Conservation (phyloP, 805 yeast species). For the Isabelozyma heimii region DNA sequence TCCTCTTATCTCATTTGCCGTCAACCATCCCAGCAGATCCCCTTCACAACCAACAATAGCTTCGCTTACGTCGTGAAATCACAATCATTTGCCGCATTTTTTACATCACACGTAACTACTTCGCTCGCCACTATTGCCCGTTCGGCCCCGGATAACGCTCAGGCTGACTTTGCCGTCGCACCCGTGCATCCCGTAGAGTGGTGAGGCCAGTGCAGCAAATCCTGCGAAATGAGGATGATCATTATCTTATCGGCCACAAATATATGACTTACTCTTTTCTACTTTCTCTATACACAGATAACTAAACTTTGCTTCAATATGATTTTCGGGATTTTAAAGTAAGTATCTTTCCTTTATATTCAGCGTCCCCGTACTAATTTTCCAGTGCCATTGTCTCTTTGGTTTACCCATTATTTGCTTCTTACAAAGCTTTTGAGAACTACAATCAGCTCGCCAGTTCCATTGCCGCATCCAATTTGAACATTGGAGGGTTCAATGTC, state of each 20-base stretch:
- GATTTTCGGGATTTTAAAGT: conserved; percentile 16
- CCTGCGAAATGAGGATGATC: neutral
- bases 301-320: neutral
- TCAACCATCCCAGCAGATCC: neutral
- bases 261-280: neutral
- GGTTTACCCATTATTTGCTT: conserved; percentile 58
- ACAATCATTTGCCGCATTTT: neutral
- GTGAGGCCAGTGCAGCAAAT: conserved; percentile 3
- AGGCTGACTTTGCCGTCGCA: neutral
- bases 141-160: too few species aligned
- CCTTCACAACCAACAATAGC: neutral
- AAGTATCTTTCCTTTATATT: conserved; percentile 4
- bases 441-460: conserved; percentile 29
- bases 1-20: neutral
- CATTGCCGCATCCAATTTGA: conserved; percentile 28
- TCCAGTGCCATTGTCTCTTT: conserved; percentile 39
- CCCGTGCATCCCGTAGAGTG: neutral
- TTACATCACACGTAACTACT: too few species aligned
- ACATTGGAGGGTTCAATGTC: conserved; percentile 36
- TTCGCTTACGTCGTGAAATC: neutral
- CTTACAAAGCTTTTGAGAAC: conserved; percentile 53
- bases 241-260: conserved; percentile 7
- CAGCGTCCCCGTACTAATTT: neutral
- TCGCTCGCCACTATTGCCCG: neutral
- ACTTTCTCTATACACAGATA: neutral